Evolutionary conservation across 352 stramenopile genomes (phyloP).

Genomic region (Phytophthora melonis): DNA sequence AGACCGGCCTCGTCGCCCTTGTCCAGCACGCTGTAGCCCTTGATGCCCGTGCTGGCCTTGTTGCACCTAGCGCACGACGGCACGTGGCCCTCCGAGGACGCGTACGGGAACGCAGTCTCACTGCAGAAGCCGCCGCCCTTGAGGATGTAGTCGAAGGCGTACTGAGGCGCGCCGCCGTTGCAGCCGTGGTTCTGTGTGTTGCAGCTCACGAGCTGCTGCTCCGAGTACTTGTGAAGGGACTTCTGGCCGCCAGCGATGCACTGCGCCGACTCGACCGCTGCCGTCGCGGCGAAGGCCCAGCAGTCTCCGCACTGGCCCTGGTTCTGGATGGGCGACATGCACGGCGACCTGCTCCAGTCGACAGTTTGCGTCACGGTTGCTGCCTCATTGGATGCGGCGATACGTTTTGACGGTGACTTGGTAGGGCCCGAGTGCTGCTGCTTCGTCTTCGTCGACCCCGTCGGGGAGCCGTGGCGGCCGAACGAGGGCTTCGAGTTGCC

Average conservation of each 20-base stretch:
- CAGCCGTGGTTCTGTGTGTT: conserved; percentile 86
- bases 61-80: conserved; percentile 35
- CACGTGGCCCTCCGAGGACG: conserved; percentile 27
- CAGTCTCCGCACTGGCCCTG: conserved; percentile 95
- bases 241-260: conserved; percentile 71
- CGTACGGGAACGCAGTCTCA: conserved; percentile 69
- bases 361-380: conserved; percentile 15
- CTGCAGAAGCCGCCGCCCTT: conserved; percentile 67
- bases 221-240: conserved; percentile 77
- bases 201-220: conserved; percentile 93
- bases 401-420: not conserved
- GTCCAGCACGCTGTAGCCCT: conserved; percentile 64
- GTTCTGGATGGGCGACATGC: conserved; percentile 84
- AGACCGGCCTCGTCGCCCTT: conserved; percentile 70
- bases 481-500: conserved; percentile 43
- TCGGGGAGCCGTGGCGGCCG: not conserved
- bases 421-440: conserved; percentile 1
- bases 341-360: conserved; percentile 40
- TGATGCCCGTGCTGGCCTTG: conserved; percentile 28
- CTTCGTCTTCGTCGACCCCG: not conserved
- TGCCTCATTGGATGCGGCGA: conserved; percentile 3
- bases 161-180: conserved; percentile 86
- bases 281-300: conserved; percentile 95
- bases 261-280: conserved; percentile 90
- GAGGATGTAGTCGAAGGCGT: conserved; percentile 91